Base-by-base conservation (phyloP, 2,329 filamentous ascomycete species). In the Mycosphaerelloides madeirae region DNA sequence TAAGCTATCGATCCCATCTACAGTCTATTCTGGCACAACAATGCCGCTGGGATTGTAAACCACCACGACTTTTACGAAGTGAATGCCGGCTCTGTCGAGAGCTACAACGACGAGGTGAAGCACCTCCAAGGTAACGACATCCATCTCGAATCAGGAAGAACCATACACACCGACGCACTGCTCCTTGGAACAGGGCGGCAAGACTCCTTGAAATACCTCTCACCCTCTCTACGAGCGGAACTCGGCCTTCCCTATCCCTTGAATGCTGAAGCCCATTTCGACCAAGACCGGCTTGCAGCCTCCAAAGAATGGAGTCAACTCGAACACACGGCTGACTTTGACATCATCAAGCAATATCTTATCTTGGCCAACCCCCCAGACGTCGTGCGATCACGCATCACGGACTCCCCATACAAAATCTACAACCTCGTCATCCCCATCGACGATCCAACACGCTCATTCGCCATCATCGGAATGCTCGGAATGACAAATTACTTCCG, bases 401-500 rank as follows among this genome's bases (percentile, higher is more conserved):
- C 36, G 14, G 18, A 29, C 6, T 45, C 51, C 5, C 46, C 49
- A 25, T 49, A 44, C 14, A 38, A 43, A 13, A 29, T 52, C 13
- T 50, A 49, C 37, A 46, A 55, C 33, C 38, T 41, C 44, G 60
- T 61, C n/a, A 45, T 49, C 15, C 60, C 62, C 2, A 18, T 59
- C 12, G 12, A 40, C 25, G 60, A 62, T 37, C 34, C 38, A 16
- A 14, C 31, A n/a, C 6, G 15, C 6, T 54, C 48, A 28, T 58
- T 64, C 33, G 54, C 53, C 31, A 62, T 64, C 39, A 46, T 63
- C 18, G 60, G 61, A 3, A 50, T 53, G 13, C 29, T 55, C 13
- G 19, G 49, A n/a, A 33, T 60, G 1, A 46, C 52, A 11, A 63
- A 63, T 48, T 45, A 50, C 40, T 61, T 56, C 46, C 58, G 54